A percentile compares a stretch with the other conserved stretches of the same genome.
Evolutionary conservation across 805 yeast species (phyloP).

Genomic region (Candida montana): DNA sequence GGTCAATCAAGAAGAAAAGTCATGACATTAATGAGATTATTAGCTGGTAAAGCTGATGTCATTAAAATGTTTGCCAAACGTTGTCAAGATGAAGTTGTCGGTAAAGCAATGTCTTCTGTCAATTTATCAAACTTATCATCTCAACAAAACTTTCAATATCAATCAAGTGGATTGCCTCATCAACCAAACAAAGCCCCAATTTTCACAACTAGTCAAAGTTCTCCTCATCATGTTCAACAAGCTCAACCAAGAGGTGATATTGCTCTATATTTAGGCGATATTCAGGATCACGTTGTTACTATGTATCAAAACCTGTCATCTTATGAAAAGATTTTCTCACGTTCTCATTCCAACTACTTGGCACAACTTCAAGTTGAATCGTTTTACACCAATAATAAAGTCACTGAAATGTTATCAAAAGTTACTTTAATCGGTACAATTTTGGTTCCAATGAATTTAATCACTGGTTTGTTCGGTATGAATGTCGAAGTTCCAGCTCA

Average conservation of each 20-base stretch:
- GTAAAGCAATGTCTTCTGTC: slow-evolving; percentile 29
- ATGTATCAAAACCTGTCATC: slow-evolving; percentile 89
- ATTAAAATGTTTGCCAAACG: slow-evolving; percentile 94
- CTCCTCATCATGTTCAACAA: slow-evolving; percentile 7
- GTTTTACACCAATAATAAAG: slow-evolving; percentile 76
- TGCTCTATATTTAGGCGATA: slow-evolving; percentile 93
- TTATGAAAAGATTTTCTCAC: slow-evolving; percentile 87
- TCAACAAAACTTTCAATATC: slow-evolving; percentile 1
- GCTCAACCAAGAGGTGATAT: slow-evolving; percentile 83
- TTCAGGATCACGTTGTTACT: slow-evolving; percentile 94
- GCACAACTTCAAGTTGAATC: slow-evolving; percentile 94
- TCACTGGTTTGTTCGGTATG: slow-evolving; percentile 95
- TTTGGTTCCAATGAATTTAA: slow-evolving; percentile 80
- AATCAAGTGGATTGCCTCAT: too few relatives aligned
- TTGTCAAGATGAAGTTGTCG: slow-evolving; percentile 63
- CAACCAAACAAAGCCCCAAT: background rate
- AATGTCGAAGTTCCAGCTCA: slow-evolving; percentile 84
- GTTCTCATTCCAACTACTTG: slow-evolving; percentile 87
- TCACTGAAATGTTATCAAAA: slow-evolving; percentile 81
- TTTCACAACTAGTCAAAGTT: background rate
- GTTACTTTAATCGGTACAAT: slow-evolving; percentile 89
- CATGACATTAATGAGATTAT: slow-evolving; percentile 84
- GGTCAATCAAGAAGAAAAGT: slow-evolving; percentile 89
- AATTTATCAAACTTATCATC: slow-evolving; percentile 22
- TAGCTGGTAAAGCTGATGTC: slow-evolving; percentile 94